Percentiles rank a stretch among this genome's conserved stretches.
Conservation (phyloP, 2,329 filamentous ascomycete species). For the Cytospora chrysosperma region DNA sequence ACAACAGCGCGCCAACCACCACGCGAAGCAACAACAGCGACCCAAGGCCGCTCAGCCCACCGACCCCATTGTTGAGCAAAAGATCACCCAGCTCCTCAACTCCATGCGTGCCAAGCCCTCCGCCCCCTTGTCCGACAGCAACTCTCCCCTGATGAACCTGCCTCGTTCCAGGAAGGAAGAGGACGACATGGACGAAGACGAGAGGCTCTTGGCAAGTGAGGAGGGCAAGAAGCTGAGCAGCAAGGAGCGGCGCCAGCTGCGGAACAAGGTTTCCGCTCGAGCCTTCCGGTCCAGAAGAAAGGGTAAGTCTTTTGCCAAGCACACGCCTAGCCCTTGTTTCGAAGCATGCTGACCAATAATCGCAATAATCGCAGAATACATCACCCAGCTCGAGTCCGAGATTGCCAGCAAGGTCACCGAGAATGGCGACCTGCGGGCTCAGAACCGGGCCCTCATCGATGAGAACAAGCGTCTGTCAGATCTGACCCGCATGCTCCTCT, state of each 20-base stretch:
- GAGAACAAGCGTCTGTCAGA: constrained; percentile 81
- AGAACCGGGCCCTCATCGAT: constrained; percentile 79
- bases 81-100: constrained; percentile 88
- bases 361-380: constrained; percentile 95
- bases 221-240: constrained; percentile 99
- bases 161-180: constrained; percentile 85
- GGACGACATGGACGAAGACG: constrained; percentile 98
- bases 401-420: constrained; percentile 82
- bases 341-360: constrained; percentile 45
- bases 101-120: constrained; percentile 79
- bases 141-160: constrained; percentile 60
- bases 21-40: constrained; percentile 43
- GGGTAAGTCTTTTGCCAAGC: constrained; percentile 59
- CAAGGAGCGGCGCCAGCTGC: constrained; percentile 94
- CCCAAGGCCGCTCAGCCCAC: constrained; percentile 52
- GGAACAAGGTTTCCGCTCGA: constrained; percentile 97
- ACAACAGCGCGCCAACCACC: constrained; percentile 44
- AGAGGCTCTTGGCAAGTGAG: constrained; percentile 83
- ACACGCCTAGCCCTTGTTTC: background rate
- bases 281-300: constrained; percentile 98
- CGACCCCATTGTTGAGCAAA: constrained; percentile 81
- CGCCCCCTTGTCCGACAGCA: constrained; percentile 50
- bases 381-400: constrained; percentile 87
- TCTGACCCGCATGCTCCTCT: constrained; percentile 77
- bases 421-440: constrained; percentile 72